Conservation (phyloP, 169 alveolate species). For the Cryptosporidium meleagridis region DNA sequence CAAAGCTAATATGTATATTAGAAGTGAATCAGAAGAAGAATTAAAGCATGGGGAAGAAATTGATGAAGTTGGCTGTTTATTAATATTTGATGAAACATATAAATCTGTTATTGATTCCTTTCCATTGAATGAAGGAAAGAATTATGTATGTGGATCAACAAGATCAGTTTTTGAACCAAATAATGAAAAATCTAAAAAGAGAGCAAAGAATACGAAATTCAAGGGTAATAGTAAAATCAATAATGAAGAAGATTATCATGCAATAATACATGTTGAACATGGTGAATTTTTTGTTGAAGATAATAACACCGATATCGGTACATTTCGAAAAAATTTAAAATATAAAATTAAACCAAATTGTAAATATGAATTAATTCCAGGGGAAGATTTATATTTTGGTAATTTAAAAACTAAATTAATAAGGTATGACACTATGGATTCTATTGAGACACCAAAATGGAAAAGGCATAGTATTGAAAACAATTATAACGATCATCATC, state of each 20-base stretch:
- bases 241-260: constrained; percentile 10
- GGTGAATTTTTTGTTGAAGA: constrained; percentile 72
- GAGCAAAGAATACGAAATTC: neutral
- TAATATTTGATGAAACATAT: constrained; percentile 39
- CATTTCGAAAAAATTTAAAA: constrained; percentile 26
- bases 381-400: constrained; percentile 45
- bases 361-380: constrained; percentile 49
- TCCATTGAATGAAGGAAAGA: constrained; percentile 22
- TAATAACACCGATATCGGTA: constrained; percentile 18
- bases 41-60: constrained; percentile 6
- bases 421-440: constrained; percentile 22
- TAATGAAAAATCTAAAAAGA: neutral
- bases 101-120: constrained; percentile 46
- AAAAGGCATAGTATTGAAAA: neutral
- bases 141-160: constrained; percentile 28
- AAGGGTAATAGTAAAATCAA: neutral
- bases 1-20: constrained; percentile 10
- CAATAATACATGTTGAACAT: constrained; percentile 34
- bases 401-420: constrained; percentile 55
- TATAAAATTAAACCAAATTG: constrained; percentile 42
- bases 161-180: constrained; percentile 51
- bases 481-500: neutral
- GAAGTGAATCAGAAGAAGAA: neutral
- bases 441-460: constrained; percentile 56
- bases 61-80: constrained; percentile 41